Evolutionary conservation across 805 yeast genomes (phyloP), one percentile per base, ranked within the genome.

Genomic region (Monosporozyma unispora): DNA sequence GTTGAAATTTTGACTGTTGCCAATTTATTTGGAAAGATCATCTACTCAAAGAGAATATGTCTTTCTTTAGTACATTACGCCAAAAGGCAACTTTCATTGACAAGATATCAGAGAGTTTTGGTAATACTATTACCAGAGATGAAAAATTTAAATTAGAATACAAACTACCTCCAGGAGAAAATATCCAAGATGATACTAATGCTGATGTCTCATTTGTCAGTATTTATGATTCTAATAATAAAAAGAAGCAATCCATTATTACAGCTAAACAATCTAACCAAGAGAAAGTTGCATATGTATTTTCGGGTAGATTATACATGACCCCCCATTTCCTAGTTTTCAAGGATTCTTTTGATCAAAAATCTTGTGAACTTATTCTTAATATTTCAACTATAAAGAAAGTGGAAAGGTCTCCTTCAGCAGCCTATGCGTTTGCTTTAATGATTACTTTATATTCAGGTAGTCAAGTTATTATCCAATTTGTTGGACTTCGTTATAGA

Each of bases 321-420:
- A 84, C 96, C 1, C 80, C 80, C 49, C 86, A 84, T 54, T 93
- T 80, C 61, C 62, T 93, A 35, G 78, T 86, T 21, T 91, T 90
- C 60, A 74, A 79, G 51, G 88, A 87, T 57, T 75, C 78, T 6
- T 80, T 79, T 57, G 95, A 88, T 57, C 74, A 75, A 44, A 74
- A 80, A 49, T 77, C 81, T 43, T 84, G 93, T 61, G 75, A 79
- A 5, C 78, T 91, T 59, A 75, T 75, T 3, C 57, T 91, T 27
- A 93, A 91, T 53, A 68, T 93, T 40, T 79, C 90, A 1, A 79
- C 96, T 1, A 70, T 93, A 37, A 81, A 84, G 59, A 82, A 88
- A 53, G 95, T 93, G 16, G 96, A 91, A 62, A 74, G 97, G 48
- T 75, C 88, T 19, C 95, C 95, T 10, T 75, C 87, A 1, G 75